A percentile compares a stretch with the other conserved stretches of the same genome.
These are phyloP conservation scores for Floccularia luteovirens DNA, from an alignment of 768 basidiomycete species.

Conservation along the genomic window DNA sequence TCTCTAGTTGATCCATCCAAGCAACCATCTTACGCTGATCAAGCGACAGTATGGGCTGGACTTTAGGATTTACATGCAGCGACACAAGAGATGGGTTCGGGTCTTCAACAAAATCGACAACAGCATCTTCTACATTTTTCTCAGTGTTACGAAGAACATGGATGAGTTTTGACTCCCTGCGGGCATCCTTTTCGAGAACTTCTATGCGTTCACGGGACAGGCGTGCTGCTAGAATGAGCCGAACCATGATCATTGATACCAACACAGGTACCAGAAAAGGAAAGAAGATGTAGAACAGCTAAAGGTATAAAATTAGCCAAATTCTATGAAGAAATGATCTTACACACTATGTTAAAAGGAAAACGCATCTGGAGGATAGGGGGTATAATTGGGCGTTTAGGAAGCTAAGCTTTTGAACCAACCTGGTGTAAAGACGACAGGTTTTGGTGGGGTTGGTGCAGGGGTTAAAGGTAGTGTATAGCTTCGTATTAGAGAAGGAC, in stretches of 20 bases:
- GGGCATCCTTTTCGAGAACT: constrained; percentile 49
- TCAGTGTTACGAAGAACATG: constrained; percentile 54
- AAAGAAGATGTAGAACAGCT: constrained; percentile 48
- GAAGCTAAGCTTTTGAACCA: constrained; percentile 39
- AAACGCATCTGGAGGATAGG: constrained; percentile 53
- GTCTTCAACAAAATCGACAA: constrained; percentile 53
- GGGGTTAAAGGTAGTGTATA: constrained; percentile 38
- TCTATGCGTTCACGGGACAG: constrained; percentile 60
- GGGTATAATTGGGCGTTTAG: constrained; percentile 39
- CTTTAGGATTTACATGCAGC: constrained; percentile 7
- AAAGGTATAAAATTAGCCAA: constrained; percentile 4
- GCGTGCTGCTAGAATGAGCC: constrained; percentile 48
- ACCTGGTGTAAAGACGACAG: constrained; percentile 26
- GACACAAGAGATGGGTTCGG: constrained; percentile 17
- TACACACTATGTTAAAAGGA: constrained; percentile 63
- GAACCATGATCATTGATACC: constrained; percentile 44
- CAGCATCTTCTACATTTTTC: constrained; percentile 48
- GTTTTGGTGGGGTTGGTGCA: constrained; percentile 28
- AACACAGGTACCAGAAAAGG: constrained; percentile 62
- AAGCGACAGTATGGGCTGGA: constrained; percentile 42
- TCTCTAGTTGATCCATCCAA: constrained; percentile 60
- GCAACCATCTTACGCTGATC: constrained; percentile 49
- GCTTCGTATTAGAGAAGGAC: constrained; percentile 47
- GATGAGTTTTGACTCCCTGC: constrained; percentile 41
- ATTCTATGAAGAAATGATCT: constrained; percentile 3